These are phyloP conservation scores for Przewalskia tangutica DNA, from an alignment of 257 asterid species.

Conservation along the genomic window DNA sequence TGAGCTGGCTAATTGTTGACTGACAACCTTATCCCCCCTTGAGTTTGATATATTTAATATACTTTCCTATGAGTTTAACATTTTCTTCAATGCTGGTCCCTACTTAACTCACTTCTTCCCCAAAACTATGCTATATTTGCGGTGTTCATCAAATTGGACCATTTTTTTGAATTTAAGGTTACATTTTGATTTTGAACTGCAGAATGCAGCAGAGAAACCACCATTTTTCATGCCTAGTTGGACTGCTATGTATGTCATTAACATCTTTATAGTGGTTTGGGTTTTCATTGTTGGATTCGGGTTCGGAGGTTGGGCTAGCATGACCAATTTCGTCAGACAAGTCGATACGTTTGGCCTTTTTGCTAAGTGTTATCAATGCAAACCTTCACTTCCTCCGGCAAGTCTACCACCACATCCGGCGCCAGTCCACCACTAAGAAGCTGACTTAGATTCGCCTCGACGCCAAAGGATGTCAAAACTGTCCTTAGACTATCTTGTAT, in stretches of 20 bases:
- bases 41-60: conserved; percentile 1
- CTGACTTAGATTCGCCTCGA: not conserved
- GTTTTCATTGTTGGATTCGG: conserved; percentile 73
- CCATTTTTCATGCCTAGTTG: conserved; percentile 78
- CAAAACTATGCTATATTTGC: not conserved
- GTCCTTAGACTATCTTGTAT: conserved; percentile 36
- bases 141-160: not conserved
- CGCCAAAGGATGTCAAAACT: not conserved
- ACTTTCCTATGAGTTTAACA: not conserved
- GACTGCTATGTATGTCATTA: conserved; percentile 68
- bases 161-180: not conserved
- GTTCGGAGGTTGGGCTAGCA: conserved; percentile 98
- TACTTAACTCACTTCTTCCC: not conserved
- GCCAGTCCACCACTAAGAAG: conserved; percentile 32
- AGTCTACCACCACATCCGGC: conserved; percentile 14
- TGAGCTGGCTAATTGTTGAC: conserved; percentile 43
- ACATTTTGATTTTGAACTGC: conserved; percentile 3
- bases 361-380: conserved; percentile 91
- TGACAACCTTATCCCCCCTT: not conserved
- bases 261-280: conserved; percentile 66
- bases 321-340: conserved; percentile 68
- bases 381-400: conserved; percentile 29
- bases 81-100: not conserved
- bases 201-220: conserved; percentile 97
- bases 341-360: conserved; percentile 89